These are phyloP conservation scores for Tricholoma flavovirens DNA, from an alignment of 768 basidiomycete genomes.

Conservation along the genomic window DNA sequence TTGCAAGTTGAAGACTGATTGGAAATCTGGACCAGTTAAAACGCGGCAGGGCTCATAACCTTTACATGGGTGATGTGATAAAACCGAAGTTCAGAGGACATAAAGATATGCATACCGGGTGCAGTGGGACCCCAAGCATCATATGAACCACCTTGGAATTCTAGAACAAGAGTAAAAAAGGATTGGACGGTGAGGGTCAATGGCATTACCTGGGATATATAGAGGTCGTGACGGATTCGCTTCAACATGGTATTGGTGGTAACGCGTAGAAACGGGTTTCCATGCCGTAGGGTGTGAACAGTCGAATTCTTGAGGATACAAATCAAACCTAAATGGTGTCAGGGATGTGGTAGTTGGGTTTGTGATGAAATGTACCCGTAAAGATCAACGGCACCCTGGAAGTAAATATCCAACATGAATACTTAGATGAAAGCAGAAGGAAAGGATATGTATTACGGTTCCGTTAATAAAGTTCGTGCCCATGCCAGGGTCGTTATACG, in stretches of 20 bases:
- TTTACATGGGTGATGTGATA: constrained; percentile 12
- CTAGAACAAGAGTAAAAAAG: constrained; percentile 11
- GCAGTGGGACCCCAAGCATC: constrained; percentile 78
- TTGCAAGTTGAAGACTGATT: constrained; percentile 73
- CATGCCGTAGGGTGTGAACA: constrained; percentile 68
- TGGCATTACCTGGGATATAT: constrained; percentile 57
- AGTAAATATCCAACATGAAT: not conserved
- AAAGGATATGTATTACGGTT: constrained; percentile 33
- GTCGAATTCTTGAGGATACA: constrained; percentile 76
- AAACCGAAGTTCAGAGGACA: not conserved
- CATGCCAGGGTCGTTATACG: constrained; percentile 66
- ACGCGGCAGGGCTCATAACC: constrained; percentile 60
- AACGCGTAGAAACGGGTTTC: constrained; percentile 58
- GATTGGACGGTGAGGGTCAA: constrained; percentile 6
- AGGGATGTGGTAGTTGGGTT: not conserved
- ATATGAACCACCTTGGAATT: constrained; percentile 72
- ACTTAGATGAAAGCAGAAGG: not conserved
- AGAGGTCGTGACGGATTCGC: constrained; percentile 52
- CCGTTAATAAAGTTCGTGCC: constrained; percentile 63
- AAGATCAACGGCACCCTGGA: constrained; percentile 66
- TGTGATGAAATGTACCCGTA: constrained; percentile 45
- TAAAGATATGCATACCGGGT: constrained; percentile 37
- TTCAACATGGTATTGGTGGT: constrained; percentile 55
- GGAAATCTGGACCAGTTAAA: constrained; percentile 68
- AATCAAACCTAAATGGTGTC: constrained; percentile 41